Conservation (phyloP, 768 basidiomycete species). For the Fomitopsis pulvina region DNA sequence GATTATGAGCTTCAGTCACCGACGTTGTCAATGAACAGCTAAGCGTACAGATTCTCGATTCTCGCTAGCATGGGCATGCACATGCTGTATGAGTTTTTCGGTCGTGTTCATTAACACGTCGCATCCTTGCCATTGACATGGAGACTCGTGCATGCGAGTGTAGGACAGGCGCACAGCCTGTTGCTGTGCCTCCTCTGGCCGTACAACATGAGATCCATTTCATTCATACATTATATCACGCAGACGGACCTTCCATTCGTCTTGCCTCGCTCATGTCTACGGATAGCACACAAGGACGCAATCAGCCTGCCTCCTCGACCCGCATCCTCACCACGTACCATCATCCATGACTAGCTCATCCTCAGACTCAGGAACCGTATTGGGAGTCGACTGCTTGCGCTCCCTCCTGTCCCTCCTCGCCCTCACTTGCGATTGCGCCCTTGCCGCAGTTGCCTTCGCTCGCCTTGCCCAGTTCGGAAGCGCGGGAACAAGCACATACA, state of each 20-base stretch:
- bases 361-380: neutral
- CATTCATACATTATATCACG: neutral
- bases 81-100: constrained; percentile 43
- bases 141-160: constrained; percentile 37
- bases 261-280: constrained; percentile 4
- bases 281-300: neutral
- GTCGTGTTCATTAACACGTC: constrained; percentile 47
- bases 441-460: neutral
- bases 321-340: constrained; percentile 2
- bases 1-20: no score
- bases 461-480: constrained; percentile 5
- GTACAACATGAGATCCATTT: neutral
- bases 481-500: constrained; percentile 15
- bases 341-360: constrained; percentile 7
- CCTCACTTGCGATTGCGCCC: neutral
- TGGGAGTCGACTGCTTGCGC: neutral
- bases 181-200: constrained; percentile 34
- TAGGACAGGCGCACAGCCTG: constrained; percentile 42
- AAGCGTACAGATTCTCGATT: constrained; percentile 22
- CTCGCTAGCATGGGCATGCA: constrained; percentile 32
- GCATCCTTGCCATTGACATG: constrained; percentile 60
- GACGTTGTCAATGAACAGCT: neutral
- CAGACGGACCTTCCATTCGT: constrained; percentile 2
- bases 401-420: neutral
- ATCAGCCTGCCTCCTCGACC: neutral